A percentile compares a stretch with the other conserved stretches of the same genome.
Conservation (phyloP, 1,284 basidiomycete species). For the Mycosarcoma maydis region DNA sequence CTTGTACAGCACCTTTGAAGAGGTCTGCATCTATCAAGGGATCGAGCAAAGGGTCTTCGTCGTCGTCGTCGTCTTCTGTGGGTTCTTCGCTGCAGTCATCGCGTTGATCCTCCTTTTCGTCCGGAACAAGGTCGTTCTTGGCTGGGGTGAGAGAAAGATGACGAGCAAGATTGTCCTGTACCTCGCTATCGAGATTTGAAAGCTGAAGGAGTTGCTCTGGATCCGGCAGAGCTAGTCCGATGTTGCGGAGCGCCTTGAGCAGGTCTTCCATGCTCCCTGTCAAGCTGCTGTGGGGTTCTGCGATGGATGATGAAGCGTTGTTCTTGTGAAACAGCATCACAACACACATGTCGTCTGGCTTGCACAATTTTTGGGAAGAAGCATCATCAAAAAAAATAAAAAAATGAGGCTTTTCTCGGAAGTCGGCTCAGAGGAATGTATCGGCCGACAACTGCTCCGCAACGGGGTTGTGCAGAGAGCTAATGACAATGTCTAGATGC, state of each 20-base stretch:
- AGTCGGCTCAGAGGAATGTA: constrained; percentile 3
- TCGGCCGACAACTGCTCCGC: not conserved
- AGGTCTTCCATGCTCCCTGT: constrained; percentile 57
- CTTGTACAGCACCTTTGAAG: constrained; percentile 60
- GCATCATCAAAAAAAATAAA: constrained; percentile 29
- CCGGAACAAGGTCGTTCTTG: constrained; percentile 17
- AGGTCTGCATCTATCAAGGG: constrained; percentile 61
- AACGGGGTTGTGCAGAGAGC: not conserved
- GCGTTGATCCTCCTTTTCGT: constrained; percentile 3
- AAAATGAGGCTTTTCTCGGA: constrained; percentile 22
- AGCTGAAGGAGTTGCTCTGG: constrained; percentile 61
- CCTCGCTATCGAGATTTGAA: constrained; percentile 50
- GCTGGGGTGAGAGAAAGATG: constrained; percentile 54
- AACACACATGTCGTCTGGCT: constrained; percentile 6
- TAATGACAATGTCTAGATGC: too few relatives aligned
- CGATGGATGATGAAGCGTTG: not conserved
- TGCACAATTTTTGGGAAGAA: constrained; percentile 15
- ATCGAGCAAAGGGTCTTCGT: constrained; percentile 16
- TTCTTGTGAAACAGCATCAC: not conserved
- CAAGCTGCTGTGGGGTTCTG: not conserved
- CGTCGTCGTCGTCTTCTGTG: constrained; percentile 8
- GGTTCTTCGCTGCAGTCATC: not conserved
- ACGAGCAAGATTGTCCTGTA: constrained; percentile 59
- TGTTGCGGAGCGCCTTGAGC: constrained; percentile 56
- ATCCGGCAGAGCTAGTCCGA: constrained; percentile 55